Base-by-base conservation (phyloP, 768 basidiomycete species). In the Hygrocybe punicea region DNA sequence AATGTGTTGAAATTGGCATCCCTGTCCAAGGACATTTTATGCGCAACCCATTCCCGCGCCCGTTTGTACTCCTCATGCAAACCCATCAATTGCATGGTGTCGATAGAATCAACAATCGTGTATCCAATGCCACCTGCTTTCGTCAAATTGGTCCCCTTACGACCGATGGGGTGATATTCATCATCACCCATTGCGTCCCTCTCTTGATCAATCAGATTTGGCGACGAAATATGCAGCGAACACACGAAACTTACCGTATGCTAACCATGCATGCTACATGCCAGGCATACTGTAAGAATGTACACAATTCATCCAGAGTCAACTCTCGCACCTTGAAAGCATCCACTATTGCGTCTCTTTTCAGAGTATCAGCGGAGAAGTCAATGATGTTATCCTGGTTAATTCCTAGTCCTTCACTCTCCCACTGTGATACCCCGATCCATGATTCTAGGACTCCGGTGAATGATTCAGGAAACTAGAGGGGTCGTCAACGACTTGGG, bases 161-260 rank as follows among this genome's bases (percentile, higher is more conserved):
- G 78, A 52, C 81, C 81, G 21, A 98, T 79, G 0, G 95, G 94
- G 65, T 96, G 92, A 65, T 93, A 97, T 69, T 96, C 91, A 73
- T 97, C 93, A 55, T 81, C 81, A 1, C 94, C 94, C 84, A 92
- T 93, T 2, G 94, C 94, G 68, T 97, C 85, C 46, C 84, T 75
- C 73, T 93, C 93, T 93, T 73, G 49, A 64, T 51, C 29, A 29
- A 39, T 57, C 54, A 63, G 55, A 23, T 57, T 48, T 53, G 49
- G 6, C 46, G n/a, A 10, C 6, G 13, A 34, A n/a, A 40, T 9
- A 56, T 23, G 44, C 16, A 34, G 4, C 10, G 19, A 58, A 54
- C 10, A 45, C 9, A 34, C 17, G 7, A 4, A 57, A 70, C 76
- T 53, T 59, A 91, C 91, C 91, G 66, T 95, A 95, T 25, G 91